Evolutionary conservation across 106 monocot genomes (phyloP).

Genomic region (Dendrobium officinale): DNA sequence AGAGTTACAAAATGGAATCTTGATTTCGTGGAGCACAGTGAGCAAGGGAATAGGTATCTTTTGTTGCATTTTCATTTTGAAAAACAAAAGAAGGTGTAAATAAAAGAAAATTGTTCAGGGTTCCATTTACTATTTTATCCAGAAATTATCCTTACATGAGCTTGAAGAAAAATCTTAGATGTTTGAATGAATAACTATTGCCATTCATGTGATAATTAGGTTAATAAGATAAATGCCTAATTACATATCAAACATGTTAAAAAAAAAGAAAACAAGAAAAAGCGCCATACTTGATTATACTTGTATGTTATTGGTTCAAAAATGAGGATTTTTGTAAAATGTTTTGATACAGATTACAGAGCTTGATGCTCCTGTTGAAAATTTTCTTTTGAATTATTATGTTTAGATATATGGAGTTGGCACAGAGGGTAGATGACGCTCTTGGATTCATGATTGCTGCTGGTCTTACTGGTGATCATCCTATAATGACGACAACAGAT

Average conservation of each 20-base stretch:
- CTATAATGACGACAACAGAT: slow-evolving; percentile 18
- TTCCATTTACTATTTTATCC: neutral
- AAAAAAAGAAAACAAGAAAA: too few species aligned
- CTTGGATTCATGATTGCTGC: slow-evolving; percentile 21
- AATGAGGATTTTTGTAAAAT: too few species aligned
- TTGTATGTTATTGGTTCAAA: too few species aligned
- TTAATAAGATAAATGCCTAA: too few species aligned
- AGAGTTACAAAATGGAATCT: neutral
- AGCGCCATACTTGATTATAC: too few species aligned
- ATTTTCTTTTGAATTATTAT: too few species aligned
- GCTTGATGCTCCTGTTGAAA: too few species aligned
- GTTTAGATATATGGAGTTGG: slow-evolving; percentile 15
- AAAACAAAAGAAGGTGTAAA: neutral
- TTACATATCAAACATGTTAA: too few species aligned
- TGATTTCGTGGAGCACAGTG: slow-evolving; percentile 2
- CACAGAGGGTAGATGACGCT: slow-evolving; percentile 17
- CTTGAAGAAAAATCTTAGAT: neutral
- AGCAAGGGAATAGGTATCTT: neutral
- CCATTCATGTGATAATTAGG: neutral
- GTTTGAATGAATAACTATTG: neutral
- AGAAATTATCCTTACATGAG: neutral
- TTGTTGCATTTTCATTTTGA: neutral
- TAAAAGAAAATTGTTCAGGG: neutral
- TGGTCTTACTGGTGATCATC: slow-evolving; percentile 17
- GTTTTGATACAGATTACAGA: too few species aligned